Evolutionary conservation across 2,329 filamentous ascomycete genomes (phyloP).

Genomic region (Cladophialophora exuberans): DNA sequence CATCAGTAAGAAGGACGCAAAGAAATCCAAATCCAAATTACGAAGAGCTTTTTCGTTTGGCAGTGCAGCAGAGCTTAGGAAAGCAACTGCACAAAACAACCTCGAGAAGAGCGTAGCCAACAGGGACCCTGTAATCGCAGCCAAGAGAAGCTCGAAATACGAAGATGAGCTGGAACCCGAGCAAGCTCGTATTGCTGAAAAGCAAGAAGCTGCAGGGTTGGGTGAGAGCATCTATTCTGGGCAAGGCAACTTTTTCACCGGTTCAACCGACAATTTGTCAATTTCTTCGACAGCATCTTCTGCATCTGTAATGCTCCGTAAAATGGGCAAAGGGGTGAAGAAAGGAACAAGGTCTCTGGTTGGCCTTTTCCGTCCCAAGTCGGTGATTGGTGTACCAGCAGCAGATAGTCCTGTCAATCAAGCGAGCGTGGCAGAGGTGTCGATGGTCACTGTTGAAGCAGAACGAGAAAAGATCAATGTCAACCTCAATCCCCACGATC

Average conservation of each 20-base stretch:
- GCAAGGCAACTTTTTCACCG: slow-evolving; percentile 78
- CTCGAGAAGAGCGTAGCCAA: slow-evolving; percentile 45
- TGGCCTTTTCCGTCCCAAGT: slow-evolving; percentile 93
- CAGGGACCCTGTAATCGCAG: slow-evolving; percentile 46
- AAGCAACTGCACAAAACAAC: slow-evolving; percentile 69
- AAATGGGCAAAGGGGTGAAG: slow-evolving; percentile 99
- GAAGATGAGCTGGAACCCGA: slow-evolving; percentile 79
- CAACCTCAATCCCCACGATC: slow-evolving; percentile 66
- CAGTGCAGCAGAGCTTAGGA: slow-evolving; percentile 86
- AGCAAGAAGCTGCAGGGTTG: slow-evolving; percentile 89
- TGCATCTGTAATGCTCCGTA: slow-evolving; percentile 67
- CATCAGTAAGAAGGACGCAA: slow-evolving; percentile 80
- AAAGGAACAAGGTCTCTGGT: slow-evolving; percentile 88
- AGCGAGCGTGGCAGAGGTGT: slow-evolving; percentile 79
- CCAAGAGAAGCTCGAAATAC: slow-evolving; percentile 65
- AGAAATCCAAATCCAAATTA: slow-evolving; percentile 82
- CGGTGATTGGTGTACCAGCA: slow-evolving; percentile 75
- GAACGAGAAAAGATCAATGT: slow-evolving; percentile 84
- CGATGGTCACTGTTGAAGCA: slow-evolving; percentile 94
- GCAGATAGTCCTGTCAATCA: slow-evolving; percentile 68
- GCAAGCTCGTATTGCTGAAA: slow-evolving; percentile 85
- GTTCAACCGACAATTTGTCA: slow-evolving; percentile 87
- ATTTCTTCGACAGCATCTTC: slow-evolving; percentile 54
- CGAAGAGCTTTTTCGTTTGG: slow-evolving; percentile 95
- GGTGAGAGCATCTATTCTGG: slow-evolving; percentile 93